A percentile compares a stretch with the other conserved stretches of the same genome.
Conservation (phyloP, 768 basidiomycete species). For the Lepiota venenata region DNA sequence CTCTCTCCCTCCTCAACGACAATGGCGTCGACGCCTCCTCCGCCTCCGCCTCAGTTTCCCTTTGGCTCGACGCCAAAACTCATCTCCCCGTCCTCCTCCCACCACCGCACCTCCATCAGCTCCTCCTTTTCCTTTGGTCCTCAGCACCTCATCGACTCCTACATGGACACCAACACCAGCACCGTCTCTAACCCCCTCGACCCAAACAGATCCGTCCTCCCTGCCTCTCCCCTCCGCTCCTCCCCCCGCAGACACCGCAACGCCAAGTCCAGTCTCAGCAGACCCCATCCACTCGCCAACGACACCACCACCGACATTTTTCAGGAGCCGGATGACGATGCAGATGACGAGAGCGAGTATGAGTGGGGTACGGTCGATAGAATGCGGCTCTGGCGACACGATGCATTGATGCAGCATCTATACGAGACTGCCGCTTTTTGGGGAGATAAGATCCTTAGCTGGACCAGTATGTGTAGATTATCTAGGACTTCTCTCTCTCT, state of each 20-base stretch:
- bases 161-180: constrained; percentile 62
- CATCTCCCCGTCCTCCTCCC: constrained; percentile 52
- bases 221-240: constrained; percentile 65
- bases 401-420: constrained; percentile 97
- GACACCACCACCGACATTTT: constrained; percentile 76
- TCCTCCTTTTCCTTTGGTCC: constrained; percentile 85
- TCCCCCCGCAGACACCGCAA: constrained; percentile 59
- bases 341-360: constrained; percentile 52
- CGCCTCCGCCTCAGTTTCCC: constrained; percentile 38
- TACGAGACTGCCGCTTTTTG: constrained; percentile 98
- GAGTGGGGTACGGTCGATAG: constrained; percentile 91
- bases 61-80: constrained; percentile 48
- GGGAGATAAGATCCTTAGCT: constrained; percentile 95
- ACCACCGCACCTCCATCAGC: constrained; percentile 66
- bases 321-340: constrained; percentile 61
- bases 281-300: constrained; percentile 71
- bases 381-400: constrained; percentile 96
- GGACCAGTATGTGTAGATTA: constrained; percentile 74
- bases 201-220: constrained; percentile 77
- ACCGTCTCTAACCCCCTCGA: constrained; percentile 61
- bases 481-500: neutral
- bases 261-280: constrained; percentile 44
- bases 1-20: constrained; percentile 5
- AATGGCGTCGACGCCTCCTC: constrained; percentile 43
- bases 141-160: constrained; percentile 69